Evolutionary conservation across 2,329 filamentous ascomycete genomes (phyloP), one percentile per base, ranked within the genome.

Genomic region (Mycosphaerelloides madeirae): DNA sequence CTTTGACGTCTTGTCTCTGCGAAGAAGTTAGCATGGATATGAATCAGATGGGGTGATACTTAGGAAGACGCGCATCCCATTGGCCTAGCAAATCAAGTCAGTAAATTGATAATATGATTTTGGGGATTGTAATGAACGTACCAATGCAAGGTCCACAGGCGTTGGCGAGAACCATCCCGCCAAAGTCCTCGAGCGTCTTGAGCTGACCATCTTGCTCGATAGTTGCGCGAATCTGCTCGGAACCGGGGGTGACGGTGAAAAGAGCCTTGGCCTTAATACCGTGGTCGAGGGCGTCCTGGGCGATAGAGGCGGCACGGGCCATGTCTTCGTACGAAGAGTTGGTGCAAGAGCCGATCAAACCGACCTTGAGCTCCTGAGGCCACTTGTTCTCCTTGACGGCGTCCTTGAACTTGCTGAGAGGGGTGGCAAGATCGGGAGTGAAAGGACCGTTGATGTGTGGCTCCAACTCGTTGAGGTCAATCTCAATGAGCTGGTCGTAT

Each of bases 381-480:
- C 93, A 98, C 70, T 84, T 81, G 76, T 98, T 95, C 64, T 84
- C 82, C 77, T 94, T 89, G 64, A 91, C 91, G 57, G 88, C 87
- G 65, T 94, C 84, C 72, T 86, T 88, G 76, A 97, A 95, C 77
- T 96, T 93, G 73, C 88, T 95, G 68, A 98, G 94, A 40, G 93
- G 93, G 6, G 93, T 97, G 44, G 89, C 90, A 73, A 98, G 78
- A 81, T 98, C 93, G 50, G 93, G 93, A 20, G 93, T 98, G 81
- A 97, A 97, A 55, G 93, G 93, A 56, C 93, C 93, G 77, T 98
- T 98, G 76, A 98, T 89, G 69, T 97, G 88, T 57, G 93, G 93
- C 77, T 98, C 93, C 38, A 98, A 84, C 71, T 91, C 86, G 47
- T 81, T 85, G 43, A 98, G 81, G 77, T 98, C 91, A 73, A 98